Conservation (phyloP, 352 stramenopile genomes). For the Proteromonas lacertae region DNA sequence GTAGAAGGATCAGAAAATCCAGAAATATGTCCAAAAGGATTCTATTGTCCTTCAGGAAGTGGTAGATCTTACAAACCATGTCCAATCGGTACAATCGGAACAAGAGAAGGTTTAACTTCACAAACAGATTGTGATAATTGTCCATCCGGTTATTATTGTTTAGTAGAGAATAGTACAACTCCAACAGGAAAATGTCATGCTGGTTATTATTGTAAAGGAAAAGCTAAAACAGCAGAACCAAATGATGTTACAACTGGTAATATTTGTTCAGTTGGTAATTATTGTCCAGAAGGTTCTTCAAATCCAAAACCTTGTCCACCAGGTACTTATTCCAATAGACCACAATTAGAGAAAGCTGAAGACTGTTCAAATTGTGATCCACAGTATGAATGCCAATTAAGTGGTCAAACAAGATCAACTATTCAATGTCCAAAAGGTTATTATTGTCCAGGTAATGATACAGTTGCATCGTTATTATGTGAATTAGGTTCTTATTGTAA, state of each 20-base stretch:
- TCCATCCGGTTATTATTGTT: no score
- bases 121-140: no score
- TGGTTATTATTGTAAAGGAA: conserved; percentile 13
- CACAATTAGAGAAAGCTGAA: background rate
- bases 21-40: no score
- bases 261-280: conserved; percentile 23
- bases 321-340: background rate
- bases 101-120: no score
- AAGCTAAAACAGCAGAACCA: no score
- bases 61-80: conserved; percentile 11
- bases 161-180: no score
- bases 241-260: conserved; percentile 16
- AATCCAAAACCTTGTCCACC: background rate
- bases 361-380: conserved; percentile 14
- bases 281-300: conserved; percentile 18
- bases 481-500: background rate
- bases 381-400: conserved; percentile 21
- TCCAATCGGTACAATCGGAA: no score
- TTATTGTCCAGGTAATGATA: conserved; percentile 40
- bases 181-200: conserved; percentile 17
- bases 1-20: no score
- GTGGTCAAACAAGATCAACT: background rate
- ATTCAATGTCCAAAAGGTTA: conserved; percentile 19
- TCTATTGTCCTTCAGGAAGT: background rate
- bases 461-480: conserved; percentile 18